A percentile compares a stretch with the other conserved stretches of the same genome.
These are phyloP conservation scores for Mucor plumbeus DNA, from an alignment of 371 early-diverging fungal species.

Conservation along the genomic window DNA sequence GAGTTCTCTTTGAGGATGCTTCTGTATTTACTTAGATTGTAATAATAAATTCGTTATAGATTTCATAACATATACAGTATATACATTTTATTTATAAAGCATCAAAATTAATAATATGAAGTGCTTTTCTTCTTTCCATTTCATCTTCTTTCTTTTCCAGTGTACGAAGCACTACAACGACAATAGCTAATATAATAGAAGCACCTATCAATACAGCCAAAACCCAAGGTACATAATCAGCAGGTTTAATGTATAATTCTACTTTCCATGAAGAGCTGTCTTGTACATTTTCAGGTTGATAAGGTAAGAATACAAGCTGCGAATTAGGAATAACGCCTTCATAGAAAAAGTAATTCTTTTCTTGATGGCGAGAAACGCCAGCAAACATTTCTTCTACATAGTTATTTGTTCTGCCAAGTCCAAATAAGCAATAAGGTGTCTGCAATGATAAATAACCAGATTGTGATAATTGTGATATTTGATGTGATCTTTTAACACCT, in stretches of 20 bases:
- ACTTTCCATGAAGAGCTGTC: constrained; percentile 77
- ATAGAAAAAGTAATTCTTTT: constrained; percentile 60
- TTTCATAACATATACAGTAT: not conserved
- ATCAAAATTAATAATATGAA: constrained; percentile 91
- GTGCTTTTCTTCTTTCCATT: constrained; percentile 68
- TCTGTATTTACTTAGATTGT: constrained; percentile 13
- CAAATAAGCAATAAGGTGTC: constrained; percentile 87
- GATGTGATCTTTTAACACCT: constrained; percentile 78
- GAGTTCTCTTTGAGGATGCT: constrained; percentile 50
- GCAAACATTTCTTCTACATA: constrained; percentile 93
- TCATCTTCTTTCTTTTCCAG: constrained; percentile 86
- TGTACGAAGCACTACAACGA: constrained; percentile 73
- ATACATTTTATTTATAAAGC: constrained; percentile 64
- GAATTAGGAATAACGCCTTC: constrained; percentile 94
- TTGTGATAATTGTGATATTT: constrained; percentile 83
- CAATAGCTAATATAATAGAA: constrained; percentile 66
- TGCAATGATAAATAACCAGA: constrained; percentile 75
- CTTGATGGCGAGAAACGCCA: constrained; percentile 76
- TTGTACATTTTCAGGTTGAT: constrained; percentile 61
- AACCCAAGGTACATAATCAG: constrained; percentile 79
- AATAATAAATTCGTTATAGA: not conserved
- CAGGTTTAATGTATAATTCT: constrained; percentile 87
- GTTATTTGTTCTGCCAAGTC: constrained; percentile 93
- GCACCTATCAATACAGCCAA: constrained; percentile 70
- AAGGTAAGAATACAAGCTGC: constrained; percentile 88